Evolutionary conservation across 2,329 filamentous ascomycete genomes (phyloP).

Genomic region (Alternaria burnsii): DNA sequence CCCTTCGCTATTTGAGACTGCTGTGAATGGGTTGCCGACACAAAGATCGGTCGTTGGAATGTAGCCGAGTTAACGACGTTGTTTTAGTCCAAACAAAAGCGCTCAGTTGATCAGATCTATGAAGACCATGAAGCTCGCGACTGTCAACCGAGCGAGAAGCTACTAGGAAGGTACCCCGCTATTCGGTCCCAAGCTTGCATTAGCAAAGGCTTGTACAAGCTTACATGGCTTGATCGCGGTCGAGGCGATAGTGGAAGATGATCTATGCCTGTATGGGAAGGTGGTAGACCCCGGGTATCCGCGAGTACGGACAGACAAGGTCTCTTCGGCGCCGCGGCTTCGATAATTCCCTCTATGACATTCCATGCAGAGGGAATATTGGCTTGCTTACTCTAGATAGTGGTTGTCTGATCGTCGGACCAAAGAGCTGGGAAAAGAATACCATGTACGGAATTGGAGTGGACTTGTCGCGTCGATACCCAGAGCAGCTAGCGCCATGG

Average conservation of each 20-base stretch:
- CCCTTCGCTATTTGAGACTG: background rate
- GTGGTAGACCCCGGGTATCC: constrained; percentile 7
- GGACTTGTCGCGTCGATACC: too few species aligned
- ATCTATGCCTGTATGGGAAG: constrained; percentile 31
- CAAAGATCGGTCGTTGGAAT: background rate
- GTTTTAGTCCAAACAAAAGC: background rate
- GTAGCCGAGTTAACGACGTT: background rate
- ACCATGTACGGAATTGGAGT: background rate
- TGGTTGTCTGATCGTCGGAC: background rate
- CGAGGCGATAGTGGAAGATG: constrained; percentile 1
- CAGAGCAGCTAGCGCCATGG: background rate
- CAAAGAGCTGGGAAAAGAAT: background rate
- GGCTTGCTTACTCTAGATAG: background rate
- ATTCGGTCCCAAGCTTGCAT: constrained; percentile 11
- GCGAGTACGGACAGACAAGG: background rate
- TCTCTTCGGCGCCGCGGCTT: constrained; percentile 22
- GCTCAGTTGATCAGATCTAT: background rate
- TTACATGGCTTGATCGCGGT: constrained; percentile 28
- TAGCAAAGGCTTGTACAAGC: constrained; percentile 22
- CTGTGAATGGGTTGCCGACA: rapidly evolving
- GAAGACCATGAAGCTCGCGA: background rate
- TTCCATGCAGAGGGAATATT: background rate
- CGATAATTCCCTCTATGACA: constrained; percentile 15
- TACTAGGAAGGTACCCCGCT: constrained; percentile 6
- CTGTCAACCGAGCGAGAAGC: background rate